Conservation (phyloP, 768 basidiomycete species). For the Collybia sp. region DNA sequence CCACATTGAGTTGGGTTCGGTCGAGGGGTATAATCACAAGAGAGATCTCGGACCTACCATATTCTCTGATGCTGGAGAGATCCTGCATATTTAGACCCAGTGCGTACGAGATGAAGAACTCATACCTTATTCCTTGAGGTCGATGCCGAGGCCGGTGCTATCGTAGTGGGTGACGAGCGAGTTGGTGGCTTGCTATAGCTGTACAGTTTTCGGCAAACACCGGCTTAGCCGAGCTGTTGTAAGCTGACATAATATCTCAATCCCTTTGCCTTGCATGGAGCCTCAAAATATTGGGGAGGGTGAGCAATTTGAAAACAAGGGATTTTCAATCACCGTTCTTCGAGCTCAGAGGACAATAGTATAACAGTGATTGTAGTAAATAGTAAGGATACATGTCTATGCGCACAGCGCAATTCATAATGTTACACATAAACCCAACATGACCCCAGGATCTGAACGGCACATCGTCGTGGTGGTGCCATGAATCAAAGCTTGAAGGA, state of each 20-base stretch:
- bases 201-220: conserved; percentile 36
- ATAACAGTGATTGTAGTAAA: conserved; percentile 13
- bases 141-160: conserved; percentile 20
- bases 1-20: too few species aligned
- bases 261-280: too few species aligned
- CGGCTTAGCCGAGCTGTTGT: too few species aligned
- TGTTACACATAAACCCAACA: conserved; percentile 17
- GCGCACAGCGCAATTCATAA: conserved; percentile 18
- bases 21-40: too few species aligned
- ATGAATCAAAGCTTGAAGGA: conserved; percentile 29
- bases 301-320: too few species aligned
- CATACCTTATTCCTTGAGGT: conserved; percentile 23
- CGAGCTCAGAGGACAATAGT: conserved; percentile 1
- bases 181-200: conserved; percentile 34
- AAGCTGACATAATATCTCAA: too few species aligned
- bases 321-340: too few species aligned
- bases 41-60: conserved; percentile 10
- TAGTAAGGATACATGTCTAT: conserved; percentile 26
- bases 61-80: conserved; percentile 5
- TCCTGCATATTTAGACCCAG: too few species aligned
- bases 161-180: conserved; percentile 10
- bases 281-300: too few species aligned
- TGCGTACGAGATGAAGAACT: too few species aligned
- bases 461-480: conserved; percentile 21
- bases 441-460: conserved; percentile 20